Evolutionary conservation across 129 eudicot genomes (phyloP), one percentile per base, ranked within the genome.

Genomic region (Rutidosis leptorrhynchoides): DNA sequence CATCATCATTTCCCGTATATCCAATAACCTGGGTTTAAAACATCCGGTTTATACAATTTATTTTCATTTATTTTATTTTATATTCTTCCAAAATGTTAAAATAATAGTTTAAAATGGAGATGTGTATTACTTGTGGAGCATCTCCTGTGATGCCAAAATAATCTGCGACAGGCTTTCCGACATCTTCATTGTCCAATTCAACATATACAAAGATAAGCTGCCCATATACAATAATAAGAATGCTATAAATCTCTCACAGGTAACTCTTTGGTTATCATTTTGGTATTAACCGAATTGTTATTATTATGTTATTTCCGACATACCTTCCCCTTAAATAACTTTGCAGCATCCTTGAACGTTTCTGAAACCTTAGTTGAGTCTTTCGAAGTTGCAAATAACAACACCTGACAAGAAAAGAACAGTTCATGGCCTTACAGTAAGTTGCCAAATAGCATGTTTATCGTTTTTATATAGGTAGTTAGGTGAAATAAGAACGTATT

Each of bases 261-360:
- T 23, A 26, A 68, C 4, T 24, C 29, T 22, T 14, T 55, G 52
- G 51, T 16, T 14, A 33, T 53, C 46, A 37, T 21, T 43, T 42
- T 22, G 16, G 25, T 46, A 37, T 24, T 3, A 17, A 71, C 19
- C 19, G 8, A 46, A 64, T 55, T 32, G n/a, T 27, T 43, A 27
- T 6, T n/a, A n/a, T n/a, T n/a, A n/a, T n/a, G n/a, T n/a, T n/a
- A n/a, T 15, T 56, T 14, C 16, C 24, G 61, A 12, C n/a, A 59
- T 80, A 90, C 97, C 97, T 90, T 90, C 57, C 97, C 97, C 84
- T 90, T 87, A 42, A 87, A 90, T 59, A 78, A 62, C 77, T 84
- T 90, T 49, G 95, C 97, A 43, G 92, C 87, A 68, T 87, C 97
- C 81, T 78, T 82, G 69, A 90, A 90, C 68, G 74, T 74, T 19